phyloP scores from a whole-genome alignment of 2,329 filamentous ascomycete genomes.

The Blastomyces emzantsi region DNA sequence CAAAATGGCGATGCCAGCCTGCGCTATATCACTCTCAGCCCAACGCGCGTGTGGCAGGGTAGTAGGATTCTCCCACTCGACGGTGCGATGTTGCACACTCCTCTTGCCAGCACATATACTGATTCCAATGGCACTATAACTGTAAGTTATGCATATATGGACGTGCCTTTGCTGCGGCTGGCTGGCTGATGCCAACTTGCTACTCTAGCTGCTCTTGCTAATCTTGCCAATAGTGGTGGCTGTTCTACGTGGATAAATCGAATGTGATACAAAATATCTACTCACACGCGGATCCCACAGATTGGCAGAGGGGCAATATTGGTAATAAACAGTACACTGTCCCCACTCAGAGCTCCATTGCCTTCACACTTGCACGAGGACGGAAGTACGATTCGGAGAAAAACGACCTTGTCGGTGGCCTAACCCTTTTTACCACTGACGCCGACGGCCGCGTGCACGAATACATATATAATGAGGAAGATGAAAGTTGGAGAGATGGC shows the following conservation, averaged over 20 bases:
- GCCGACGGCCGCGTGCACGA: neutral
- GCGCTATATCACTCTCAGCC: too few relatives aligned
- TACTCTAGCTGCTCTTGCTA: too few relatives aligned
- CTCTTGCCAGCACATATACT: too few relatives aligned
- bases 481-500: neutral
- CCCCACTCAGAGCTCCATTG: neutral
- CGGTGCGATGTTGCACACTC: neutral
- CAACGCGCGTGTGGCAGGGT: neutral
- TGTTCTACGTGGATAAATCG: too few relatives aligned
- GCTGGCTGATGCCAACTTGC: neutral
- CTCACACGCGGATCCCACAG: neutral
- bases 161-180: neutral
- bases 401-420: neutral
- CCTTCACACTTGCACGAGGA: neutral
- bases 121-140: neutral
- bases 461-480: slow-evolving; percentile 8
- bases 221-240: too few relatives aligned
- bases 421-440: neutral
- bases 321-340: neutral
- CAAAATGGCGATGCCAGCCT: neutral
- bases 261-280: too few relatives aligned
- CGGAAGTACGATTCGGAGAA: neutral
- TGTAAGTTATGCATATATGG: neutral
- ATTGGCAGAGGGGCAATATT: neutral
- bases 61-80: neutral